Evolutionary conservation across 441 rosid species (phyloP).

Genomic region (Euphorbia schlechtendalii): DNA sequence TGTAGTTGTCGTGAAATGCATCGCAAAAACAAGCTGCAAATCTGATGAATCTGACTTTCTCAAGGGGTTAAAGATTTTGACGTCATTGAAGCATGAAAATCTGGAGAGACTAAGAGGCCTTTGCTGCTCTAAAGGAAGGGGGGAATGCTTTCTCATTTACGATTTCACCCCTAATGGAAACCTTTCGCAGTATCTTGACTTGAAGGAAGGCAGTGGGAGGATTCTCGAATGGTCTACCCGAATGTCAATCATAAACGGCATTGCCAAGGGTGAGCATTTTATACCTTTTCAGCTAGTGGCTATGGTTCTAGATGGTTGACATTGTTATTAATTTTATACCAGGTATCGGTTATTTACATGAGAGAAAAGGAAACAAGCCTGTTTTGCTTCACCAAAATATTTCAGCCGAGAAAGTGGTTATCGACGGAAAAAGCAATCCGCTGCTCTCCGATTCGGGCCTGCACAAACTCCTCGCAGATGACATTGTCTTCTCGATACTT

Average conservation of each 20-base stretch:
- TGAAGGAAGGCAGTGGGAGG: constrained; percentile 40
- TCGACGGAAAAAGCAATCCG: constrained; percentile 58
- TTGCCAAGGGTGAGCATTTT: constrained; percentile 56
- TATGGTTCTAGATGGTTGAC: constrained; percentile 3
- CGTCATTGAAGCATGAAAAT: constrained; percentile 71
- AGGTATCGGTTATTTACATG: constrained; percentile 77
- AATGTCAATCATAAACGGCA: constrained; percentile 69
- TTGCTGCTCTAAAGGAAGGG: constrained; percentile 91
- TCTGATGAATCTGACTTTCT: constrained; percentile 75
- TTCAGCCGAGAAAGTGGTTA: constrained; percentile 67
- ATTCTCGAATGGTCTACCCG: constrained; percentile 82
- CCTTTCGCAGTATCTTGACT: constrained; percentile 64
- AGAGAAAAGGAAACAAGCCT: constrained; percentile 45
- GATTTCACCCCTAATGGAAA: constrained; percentile 78
- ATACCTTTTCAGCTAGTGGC: neutral
- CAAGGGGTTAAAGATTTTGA: constrained; percentile 70
- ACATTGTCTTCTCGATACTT: constrained; percentile 72
- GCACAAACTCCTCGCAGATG: constrained; percentile 85
- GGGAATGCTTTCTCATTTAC: constrained; percentile 82
- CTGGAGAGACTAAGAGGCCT: constrained; percentile 76
- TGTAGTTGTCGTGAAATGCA: constrained; percentile 56
- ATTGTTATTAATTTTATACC: constrained; percentile 17
- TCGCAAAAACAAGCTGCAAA: constrained; percentile 79
- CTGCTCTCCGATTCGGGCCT: constrained; percentile 72
- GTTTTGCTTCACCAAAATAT: constrained; percentile 77